These are phyloP conservation scores for Fusarium caatingaense DNA, from an alignment of 2,329 filamentous ascomycete species.

Conservation along the genomic window DNA sequence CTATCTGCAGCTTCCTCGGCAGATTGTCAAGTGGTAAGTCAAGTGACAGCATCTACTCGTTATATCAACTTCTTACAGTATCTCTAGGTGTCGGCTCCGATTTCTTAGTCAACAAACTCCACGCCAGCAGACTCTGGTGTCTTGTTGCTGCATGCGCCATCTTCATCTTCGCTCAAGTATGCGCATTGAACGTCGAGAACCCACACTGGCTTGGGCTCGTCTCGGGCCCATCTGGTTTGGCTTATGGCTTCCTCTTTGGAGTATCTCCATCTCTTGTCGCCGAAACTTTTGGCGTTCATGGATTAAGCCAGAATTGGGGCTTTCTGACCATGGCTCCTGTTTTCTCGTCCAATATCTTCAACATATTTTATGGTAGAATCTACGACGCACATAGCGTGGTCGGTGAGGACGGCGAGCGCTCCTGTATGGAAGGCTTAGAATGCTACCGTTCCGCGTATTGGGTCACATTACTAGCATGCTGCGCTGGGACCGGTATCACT, in stretches of 20 bases:
- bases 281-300: constrained; percentile 90
- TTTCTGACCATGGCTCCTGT: constrained; percentile 92
- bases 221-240: constrained; percentile 85
- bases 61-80: constrained; percentile 27
- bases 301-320: constrained; percentile 95
- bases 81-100: constrained; percentile 84
- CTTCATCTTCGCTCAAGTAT: constrained; percentile 83
- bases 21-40: constrained; percentile 78
- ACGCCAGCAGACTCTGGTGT: constrained; percentile 91
- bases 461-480: constrained; percentile 78
- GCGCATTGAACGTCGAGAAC: constrained; percentile 78
- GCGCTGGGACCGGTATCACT: constrained; percentile 75
- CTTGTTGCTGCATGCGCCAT: constrained; percentile 80
- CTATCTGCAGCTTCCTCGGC: constrained; percentile 85
- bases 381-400: constrained; percentile 84
- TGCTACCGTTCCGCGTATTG: constrained; percentile 88
- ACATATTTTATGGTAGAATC: constrained; percentile 86
- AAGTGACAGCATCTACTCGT: background rate
- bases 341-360: constrained; percentile 90
- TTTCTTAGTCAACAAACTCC: constrained; percentile 82
- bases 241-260: constrained; percentile 93
- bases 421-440: constrained; percentile 79
- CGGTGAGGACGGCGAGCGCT: constrained; percentile 74
- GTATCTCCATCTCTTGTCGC: constrained; percentile 91
- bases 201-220: constrained; percentile 82